Conservation (phyloP, 129 eudicot species). For the Daucus carota region DH1_v3.0 NC_030386.2:27413501-27414000, state of each 20-base stretch:
- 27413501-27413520: constrained; percentile 80
- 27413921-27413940: constrained; percentile 64
- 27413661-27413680: constrained; percentile 2
- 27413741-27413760: constrained; percentile 63
- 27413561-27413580: constrained; percentile 49
- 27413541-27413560: constrained; percentile 71
- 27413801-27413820: background rate
- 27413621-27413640: no score
- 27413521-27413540: constrained; percentile 81
- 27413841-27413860: background rate
- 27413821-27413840: background rate
- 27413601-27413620: background rate
- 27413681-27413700: constrained; percentile 67
- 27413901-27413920: constrained; percentile 42
- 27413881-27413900: constrained; percentile 48
- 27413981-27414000: constrained; percentile 36
- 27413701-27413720: constrained; percentile 43
- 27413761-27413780: constrained; percentile 19
- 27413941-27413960: constrained; percentile 61
- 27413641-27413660: background rate
- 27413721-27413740: constrained; percentile 28
- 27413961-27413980: constrained; percentile 58
- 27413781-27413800: background rate
- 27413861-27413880: background rate
- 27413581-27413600: constrained; percentile 76